Evolutionary conservation across 2,329 filamentous ascomycete genomes (phyloP), one percentile per base, ranked within the genome.

Genomic region (Rutstroemia sydowiana): DNA sequence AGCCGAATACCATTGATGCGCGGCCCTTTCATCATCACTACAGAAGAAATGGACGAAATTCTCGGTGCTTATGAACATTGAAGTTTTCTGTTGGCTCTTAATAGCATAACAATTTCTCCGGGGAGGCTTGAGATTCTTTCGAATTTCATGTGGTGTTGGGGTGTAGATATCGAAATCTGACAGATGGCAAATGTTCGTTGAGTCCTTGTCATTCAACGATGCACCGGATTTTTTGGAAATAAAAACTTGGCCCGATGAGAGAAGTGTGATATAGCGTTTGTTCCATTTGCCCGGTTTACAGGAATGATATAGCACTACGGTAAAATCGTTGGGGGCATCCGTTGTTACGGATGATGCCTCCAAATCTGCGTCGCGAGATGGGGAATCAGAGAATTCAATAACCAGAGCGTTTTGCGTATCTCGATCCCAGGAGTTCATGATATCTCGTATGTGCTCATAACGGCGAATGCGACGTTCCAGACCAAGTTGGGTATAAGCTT

Each of bases 11-110:
- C 92, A 95, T 13, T 73, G 71, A n/a, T 77, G 75, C 0, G 87
- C 88, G 1, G 82, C 68, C 1, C 72, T 66, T 5, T 76, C 71
- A 61, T 96, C 88, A 41, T 88, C 88, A 1, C 86, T 88, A 53
- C 82, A 85, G 70, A 97, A 95, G 69, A 92, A 95, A 65, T 97
- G 92, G 3, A 95, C 87, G 64, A 89, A 97, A 60, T 92, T 92
- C 47, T 87, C 83, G 3, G 84, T 87, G 49, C 85, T 84, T 49
- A 89, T 72, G 63, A 96, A 96, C 63, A 95, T 83, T 53, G 80
- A 82, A 0, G 85, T 85, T 68, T 92, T 95, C 65, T 95, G 85
- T 70, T 95, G 90, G 61, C 88, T 95, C 70, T 95, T 96, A 61
- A 97, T 77, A 0, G 89, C 91, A 63, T 87, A 92, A 70, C 88